phyloP scores from a whole-genome alignment of 495 filamentous ascomycete genomes.

The Trichoderma virens region DNA sequence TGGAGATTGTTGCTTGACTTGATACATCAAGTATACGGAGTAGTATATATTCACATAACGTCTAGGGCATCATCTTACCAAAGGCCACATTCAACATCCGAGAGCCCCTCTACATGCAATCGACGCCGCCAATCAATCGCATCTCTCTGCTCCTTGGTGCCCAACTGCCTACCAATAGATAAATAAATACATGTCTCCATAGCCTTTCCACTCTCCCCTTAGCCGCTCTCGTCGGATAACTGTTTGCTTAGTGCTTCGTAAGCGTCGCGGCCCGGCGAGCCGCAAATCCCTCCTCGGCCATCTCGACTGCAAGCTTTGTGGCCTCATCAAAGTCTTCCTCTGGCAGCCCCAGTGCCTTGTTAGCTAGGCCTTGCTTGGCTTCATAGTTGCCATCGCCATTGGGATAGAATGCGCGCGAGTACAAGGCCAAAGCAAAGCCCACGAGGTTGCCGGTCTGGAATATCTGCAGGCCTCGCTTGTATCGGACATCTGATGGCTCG shows the following conservation, averaged over 20 bases:
- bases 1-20: too few relatives aligned
- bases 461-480: constrained; percentile 28
- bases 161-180: too few relatives aligned
- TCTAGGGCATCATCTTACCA: too few relatives aligned
- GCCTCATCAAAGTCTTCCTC: constrained; percentile 52
- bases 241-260: background rate
- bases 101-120: too few relatives aligned
- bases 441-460: constrained; percentile 35
- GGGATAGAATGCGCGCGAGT: constrained; percentile 43
- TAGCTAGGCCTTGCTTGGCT: constrained; percentile 30
- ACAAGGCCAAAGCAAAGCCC: constrained; percentile 47
- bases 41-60: too few relatives aligned
- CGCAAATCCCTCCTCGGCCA: constrained; percentile 14
- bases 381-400: constrained; percentile 37
- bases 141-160: background rate
- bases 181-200: too few relatives aligned
- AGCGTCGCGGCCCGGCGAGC: background rate
- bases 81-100: too few relatives aligned
- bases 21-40: too few relatives aligned
- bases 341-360: constrained; percentile 46
- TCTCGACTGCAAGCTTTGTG: constrained; percentile 35
- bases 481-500: constrained; percentile 35
- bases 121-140: too few relatives aligned
- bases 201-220: background rate
- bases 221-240: background rate